phyloP scores from a whole-genome alignment of 192 early-diverging fungal genomes.

The Linnemannia exigua region DNA sequence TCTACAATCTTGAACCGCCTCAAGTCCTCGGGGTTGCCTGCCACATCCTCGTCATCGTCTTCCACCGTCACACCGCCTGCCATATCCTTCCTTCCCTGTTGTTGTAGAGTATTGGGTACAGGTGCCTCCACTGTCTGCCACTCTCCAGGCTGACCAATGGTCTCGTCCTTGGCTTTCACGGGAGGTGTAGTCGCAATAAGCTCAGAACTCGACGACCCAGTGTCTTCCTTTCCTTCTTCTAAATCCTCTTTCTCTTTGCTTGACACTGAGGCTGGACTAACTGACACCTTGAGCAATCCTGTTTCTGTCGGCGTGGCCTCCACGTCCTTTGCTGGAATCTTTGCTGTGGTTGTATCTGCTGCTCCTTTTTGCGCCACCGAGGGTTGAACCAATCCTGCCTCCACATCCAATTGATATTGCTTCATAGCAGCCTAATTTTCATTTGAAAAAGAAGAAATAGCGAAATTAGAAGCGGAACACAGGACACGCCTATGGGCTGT shows the following conservation, averaged over 20 bases:
- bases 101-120: conserved; percentile 4
- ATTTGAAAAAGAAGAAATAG: background rate
- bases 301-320: background rate
- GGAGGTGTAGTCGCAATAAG: background rate
- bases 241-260: background rate
- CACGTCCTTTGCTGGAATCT: background rate
- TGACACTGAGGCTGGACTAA: background rate
- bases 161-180: conserved; percentile 13
- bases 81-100: background rate
- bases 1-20: conserved; percentile 66
- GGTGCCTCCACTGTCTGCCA: conserved; percentile 58
- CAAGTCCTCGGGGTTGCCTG: conserved; percentile 64
- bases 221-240: background rate
- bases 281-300: background rate
- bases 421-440: conserved; percentile 56
- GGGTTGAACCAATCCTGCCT: conserved; percentile 48
- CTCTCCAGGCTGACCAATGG: conserved; percentile 49
- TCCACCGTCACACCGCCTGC: conserved; percentile 4
- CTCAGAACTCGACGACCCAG: background rate
- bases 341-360: background rate
- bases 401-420: conserved; percentile 58
- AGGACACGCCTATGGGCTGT: too few species aligned
- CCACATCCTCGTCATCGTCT: conserved; percentile 59
- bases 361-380: conserved; percentile 4
- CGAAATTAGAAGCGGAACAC: background rate